Evolutionary conservation across 2,329 filamentous ascomycete species (phyloP).

Genomic region (Venturia oleaginea): DNA sequence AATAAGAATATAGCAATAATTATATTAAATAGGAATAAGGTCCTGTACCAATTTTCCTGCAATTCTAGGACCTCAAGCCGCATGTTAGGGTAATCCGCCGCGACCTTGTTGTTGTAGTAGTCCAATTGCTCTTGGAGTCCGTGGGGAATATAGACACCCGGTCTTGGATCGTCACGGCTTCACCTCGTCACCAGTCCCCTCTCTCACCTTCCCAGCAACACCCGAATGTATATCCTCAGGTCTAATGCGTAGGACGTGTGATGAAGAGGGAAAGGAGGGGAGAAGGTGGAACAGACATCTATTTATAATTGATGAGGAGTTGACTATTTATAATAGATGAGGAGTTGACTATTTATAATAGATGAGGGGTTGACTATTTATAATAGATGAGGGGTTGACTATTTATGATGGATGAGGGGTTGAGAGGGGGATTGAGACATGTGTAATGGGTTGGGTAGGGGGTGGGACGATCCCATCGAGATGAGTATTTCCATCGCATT

Average conservation of each 20-base stretch:
- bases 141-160: slow-evolving; percentile 80
- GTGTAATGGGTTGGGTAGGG: background rate
- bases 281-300: background rate
- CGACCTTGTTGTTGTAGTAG: slow-evolving; percentile 80
- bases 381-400: too few species aligned
- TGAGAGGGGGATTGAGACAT: background rate
- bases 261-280: background rate
- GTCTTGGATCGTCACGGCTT: too few species aligned
- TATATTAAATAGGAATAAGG: too few species aligned
- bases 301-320: too few species aligned
- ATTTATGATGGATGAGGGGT: background rate
- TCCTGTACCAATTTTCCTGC: slow-evolving; percentile 53
- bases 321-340: too few species aligned
- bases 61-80: slow-evolving; percentile 79
- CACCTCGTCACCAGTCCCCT: too few species aligned
- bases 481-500: background rate
- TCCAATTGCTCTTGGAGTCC: slow-evolving; percentile 80
- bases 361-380: too few species aligned
- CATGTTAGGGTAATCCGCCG: slow-evolving; percentile 69
- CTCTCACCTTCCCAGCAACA: too few species aligned
- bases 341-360: too few species aligned
- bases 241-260: background rate
- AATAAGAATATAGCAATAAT: too few species aligned
- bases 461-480: background rate
- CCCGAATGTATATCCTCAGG: too few species aligned